A percentile compares a stretch with the other conserved stretches of the same genome.
phyloP scores from a whole-genome alignment of 805 yeast species.

The Cyberlindnera suaveolens region DNA sequence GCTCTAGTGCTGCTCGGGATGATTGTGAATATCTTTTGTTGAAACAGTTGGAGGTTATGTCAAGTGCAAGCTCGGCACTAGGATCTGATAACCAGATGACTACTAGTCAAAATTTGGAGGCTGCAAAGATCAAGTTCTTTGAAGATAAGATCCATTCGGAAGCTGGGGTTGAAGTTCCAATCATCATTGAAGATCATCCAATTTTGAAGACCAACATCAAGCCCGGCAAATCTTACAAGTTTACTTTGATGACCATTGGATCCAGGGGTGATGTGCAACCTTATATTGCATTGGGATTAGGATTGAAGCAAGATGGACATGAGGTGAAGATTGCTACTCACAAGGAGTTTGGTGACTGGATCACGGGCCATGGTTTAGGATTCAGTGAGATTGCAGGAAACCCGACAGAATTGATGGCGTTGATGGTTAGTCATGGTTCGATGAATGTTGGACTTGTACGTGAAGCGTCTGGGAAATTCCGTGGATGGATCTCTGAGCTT shows the following conservation, averaged over 20 bases:
- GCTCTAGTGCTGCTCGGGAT: conserved; percentile 56
- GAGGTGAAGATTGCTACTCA: conserved; percentile 82
- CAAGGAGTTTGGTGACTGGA: conserved; percentile 72
- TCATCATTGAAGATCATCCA: conserved; percentile 63
- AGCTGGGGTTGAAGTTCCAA: conserved; percentile 60
- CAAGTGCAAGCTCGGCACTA: conserved; percentile 1
- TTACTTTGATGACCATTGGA: conserved; percentile 82
- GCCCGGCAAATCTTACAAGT: conserved; percentile 48
- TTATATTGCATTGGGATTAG: conserved; percentile 83
- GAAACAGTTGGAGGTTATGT: conserved; percentile 40
- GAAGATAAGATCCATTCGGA: conserved; percentile 60
- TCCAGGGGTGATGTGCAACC: conserved; percentile 98
- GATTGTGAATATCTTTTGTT: conserved; percentile 58
- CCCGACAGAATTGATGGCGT: conserved; percentile 84
- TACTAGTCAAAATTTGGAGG: conserved; percentile 30
- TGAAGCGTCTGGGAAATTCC: conserved; percentile 76
- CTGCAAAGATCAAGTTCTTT: conserved; percentile 57
- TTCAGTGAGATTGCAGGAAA: conserved; percentile 83
- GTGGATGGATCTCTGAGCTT: conserved; percentile 77
- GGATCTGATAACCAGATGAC: conserved; percentile 12
- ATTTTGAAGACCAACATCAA: conserved; percentile 41
- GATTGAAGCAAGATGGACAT: conserved; percentile 76
- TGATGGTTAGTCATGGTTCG: conserved; percentile 88
- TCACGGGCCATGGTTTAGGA: conserved; percentile 55
- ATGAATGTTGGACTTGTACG: conserved; percentile 75